Evolutionary conservation across 805 yeast species (phyloP).

Genomic region (Candida sithepensis): DNA sequence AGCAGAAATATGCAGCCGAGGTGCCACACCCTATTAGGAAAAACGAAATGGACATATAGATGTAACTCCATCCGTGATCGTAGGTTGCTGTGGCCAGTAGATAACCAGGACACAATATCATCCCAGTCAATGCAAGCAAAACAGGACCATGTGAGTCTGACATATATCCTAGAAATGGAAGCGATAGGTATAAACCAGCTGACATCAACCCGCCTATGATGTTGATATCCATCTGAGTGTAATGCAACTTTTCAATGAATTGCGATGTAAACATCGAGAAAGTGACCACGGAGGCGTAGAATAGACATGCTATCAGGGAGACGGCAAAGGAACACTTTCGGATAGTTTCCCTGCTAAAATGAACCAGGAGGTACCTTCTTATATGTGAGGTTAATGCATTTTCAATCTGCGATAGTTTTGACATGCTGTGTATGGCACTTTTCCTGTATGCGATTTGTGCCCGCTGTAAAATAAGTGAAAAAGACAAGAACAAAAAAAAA

Average conservation of each 20-base stretch:
- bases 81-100: slow-evolving; percentile 41
- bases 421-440: slow-evolving; percentile 11
- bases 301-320: slow-evolving; percentile 61
- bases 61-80: slow-evolving; percentile 26
- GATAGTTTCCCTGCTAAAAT: slow-evolving; percentile 40
- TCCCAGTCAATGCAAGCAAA: slow-evolving; percentile 57
- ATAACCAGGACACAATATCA: slow-evolving; percentile 69
- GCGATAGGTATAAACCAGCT: slow-evolving; percentile 78
- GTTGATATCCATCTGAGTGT: slow-evolving; percentile 64
- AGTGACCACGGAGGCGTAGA: slow-evolving; percentile 78
- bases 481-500: too few species aligned
- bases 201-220: slow-evolving; percentile 70
- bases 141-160: slow-evolving; percentile 88
- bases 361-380: slow-evolving; percentile 38
- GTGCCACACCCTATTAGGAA: slow-evolving; percentile 67
- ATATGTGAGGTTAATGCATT: slow-evolving; percentile 40
- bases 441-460: background rate
- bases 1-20: slow-evolving; percentile 65
- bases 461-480: too few species aligned
- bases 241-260: slow-evolving; percentile 54
- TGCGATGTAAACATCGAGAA: slow-evolving; percentile 77
- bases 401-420: slow-evolving; percentile 32
- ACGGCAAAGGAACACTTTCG: slow-evolving; percentile 50
- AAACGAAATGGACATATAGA: slow-evolving; percentile 46
- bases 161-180: slow-evolving; percentile 77